Base-by-base conservation (phyloP, 805 yeast species). In the Yarrowia sp. region DNA sequence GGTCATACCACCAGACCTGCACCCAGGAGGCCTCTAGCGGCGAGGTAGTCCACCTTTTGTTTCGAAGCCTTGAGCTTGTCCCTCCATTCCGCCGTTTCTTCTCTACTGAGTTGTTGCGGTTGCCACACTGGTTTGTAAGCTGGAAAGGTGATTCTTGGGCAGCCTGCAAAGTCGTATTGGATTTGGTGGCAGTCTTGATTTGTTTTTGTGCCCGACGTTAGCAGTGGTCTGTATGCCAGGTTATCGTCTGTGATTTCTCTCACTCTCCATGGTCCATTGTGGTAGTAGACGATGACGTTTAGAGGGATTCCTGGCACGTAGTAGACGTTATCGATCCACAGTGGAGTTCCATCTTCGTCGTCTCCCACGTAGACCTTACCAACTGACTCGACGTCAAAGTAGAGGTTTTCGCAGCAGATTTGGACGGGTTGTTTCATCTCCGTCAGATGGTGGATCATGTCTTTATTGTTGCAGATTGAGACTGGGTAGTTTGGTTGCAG, bases 281-380 rank as follows among this genome's bases (percentile, higher is more conserved):
- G 33, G 19, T 54, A 24, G 61, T 54, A 54, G 24, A 54, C 61
- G 26, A 54, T 54, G 19, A 54, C 61, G 35, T 54, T 54, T 2
- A 54, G 61, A 2, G 61, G 61, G 17, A 54, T 54, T n/a, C 61
- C 61, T 12, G 61, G 61, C 32, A 54, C 61, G 26, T 54, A 54
- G 14, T 54, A 38, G 11, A 54, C 61, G 21, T 54, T 24, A 4
- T 54, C 61, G 24, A 54, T 54, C 61, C 61, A 54, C 17, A 54
- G 14, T 2, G 61, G 46, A 4, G n/a, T 1, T 22, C 61, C 61
- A 1, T 19, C 30, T 2, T 11, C 12, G 35, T 54, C 46, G 19
- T 54, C 61, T 26, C 61, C 61, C 3, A 54, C 40, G 22, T 54
- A 54, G 9, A 54, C 61, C 40, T 38, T 54, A n/a, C 61, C 61